A percentile compares a stretch with the other conserved stretches of the same genome.
phyloP scores from a whole-genome alignment of 1,284 basidiomycete genomes.

The Ustilago curta region DNA sequence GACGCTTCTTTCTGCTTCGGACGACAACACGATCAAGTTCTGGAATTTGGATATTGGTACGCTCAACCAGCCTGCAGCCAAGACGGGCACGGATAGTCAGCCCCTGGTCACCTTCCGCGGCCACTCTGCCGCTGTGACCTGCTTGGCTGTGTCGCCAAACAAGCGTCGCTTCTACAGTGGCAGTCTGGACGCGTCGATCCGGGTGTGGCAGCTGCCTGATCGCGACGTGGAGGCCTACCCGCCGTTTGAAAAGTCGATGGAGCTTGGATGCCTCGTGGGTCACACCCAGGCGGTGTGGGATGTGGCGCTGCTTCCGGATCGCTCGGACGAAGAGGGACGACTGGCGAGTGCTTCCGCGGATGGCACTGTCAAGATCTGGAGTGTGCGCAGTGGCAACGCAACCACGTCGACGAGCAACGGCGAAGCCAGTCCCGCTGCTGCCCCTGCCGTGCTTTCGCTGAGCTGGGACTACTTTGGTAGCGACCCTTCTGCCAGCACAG shows the following conservation, averaged over 20 bases:
- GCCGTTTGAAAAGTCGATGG: constrained; percentile 82
- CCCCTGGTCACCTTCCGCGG: constrained; percentile 86
- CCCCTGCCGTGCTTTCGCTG: constrained; percentile 68
- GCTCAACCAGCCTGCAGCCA: constrained; percentile 41
- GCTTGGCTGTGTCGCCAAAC: constrained; percentile 83
- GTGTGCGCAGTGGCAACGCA: constrained; percentile 70
- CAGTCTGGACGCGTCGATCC: constrained; percentile 91
- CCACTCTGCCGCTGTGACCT: constrained; percentile 91
- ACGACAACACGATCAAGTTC: constrained; percentile 94
- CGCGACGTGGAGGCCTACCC: constrained; percentile 77
- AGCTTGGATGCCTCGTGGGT: constrained; percentile 84
- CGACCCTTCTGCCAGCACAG: constrained; percentile 69
- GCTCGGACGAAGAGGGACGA: constrained; percentile 70
- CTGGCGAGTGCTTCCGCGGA: constrained; percentile 91
- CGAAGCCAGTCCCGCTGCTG: constrained; percentile 10
- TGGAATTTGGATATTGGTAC: constrained; percentile 77
- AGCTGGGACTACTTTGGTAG: constrained; percentile 79
- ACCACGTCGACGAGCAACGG: constrained; percentile 6
- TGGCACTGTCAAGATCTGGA: constrained; percentile 91
- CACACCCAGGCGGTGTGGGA: constrained; percentile 97
- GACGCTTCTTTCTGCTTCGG: constrained; percentile 87
- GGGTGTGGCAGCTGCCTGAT: constrained; percentile 80
- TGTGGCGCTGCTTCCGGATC: constrained; percentile 74
- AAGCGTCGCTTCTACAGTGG: constrained; percentile 86
- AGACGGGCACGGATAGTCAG: constrained; percentile 39